Conservation (phyloP, 1,284 basidiomycete genomes). For the Tausonia pullulans region DNA sequence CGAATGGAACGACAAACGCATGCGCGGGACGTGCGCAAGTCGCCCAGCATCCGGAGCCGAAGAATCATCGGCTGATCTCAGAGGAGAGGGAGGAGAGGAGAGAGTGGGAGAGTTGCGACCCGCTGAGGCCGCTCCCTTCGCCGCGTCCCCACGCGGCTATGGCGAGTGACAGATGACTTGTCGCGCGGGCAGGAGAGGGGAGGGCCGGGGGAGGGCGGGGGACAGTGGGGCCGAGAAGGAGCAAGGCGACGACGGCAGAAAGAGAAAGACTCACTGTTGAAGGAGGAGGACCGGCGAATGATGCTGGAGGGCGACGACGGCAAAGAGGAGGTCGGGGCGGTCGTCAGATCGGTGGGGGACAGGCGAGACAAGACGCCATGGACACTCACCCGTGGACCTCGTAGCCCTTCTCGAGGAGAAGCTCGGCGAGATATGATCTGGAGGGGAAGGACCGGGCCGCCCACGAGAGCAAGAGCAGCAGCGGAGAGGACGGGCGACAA, state of each 20-base stretch:
- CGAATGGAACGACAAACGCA: no score
- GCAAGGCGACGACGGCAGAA: not conserved
- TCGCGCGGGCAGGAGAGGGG: no score
- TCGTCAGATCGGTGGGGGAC: not conserved
- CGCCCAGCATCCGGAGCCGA: no score
- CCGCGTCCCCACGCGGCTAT: not conserved
- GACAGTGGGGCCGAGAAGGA: not conserved
- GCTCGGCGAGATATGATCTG: slow-evolving; percentile 38
- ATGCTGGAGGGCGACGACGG: slow-evolving; percentile 39
- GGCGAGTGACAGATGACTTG: no score
- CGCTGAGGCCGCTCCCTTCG: no score
- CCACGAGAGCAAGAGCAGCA: no score
- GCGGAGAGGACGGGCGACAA: not conserved
- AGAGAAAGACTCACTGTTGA: slow-evolving; percentile 49
- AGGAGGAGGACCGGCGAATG: slow-evolving; percentile 83
- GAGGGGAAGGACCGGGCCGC: not conserved
- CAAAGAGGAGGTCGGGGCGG: not conserved
- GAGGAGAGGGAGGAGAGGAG: no score
- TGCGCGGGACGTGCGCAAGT: no score
- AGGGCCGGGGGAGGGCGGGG: no score
- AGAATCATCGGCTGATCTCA: no score
- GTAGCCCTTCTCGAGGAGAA: slow-evolving; percentile 75
- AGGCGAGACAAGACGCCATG: not conserved
- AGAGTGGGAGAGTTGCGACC: no score
- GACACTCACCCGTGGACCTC: slow-evolving; percentile 54